phyloP scores from a whole-genome alignment of 169 alveolate genomes.

The Plasmodium billcollinsi region DNA sequence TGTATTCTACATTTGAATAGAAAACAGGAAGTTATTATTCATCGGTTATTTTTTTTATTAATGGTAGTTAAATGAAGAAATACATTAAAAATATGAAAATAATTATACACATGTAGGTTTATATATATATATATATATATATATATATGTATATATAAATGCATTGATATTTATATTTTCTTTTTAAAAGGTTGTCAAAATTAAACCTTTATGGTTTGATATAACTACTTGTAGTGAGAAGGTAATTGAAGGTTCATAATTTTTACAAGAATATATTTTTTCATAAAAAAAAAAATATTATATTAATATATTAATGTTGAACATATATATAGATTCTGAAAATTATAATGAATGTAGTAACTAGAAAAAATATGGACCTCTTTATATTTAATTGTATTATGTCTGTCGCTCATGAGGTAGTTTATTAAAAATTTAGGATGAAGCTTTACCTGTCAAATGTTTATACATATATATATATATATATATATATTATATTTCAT shows the following conservation, averaged over 20 bases:
- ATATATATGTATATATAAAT: conserved; percentile 4
- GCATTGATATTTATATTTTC: background rate
- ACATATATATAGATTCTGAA: conserved; percentile 48
- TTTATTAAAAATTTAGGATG: background rate
- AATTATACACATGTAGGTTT: background rate
- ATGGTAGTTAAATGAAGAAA: conserved; percentile 15
- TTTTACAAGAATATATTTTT: too few relatives aligned
- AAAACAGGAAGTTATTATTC: conserved; percentile 45
- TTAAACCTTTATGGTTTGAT: conserved; percentile 75
- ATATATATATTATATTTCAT: background rate
- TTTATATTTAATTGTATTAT: conserved; percentile 56
- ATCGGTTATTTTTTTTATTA: conserved; percentile 47
- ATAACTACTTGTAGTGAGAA: conserved; percentile 39
- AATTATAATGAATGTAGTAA: conserved; percentile 53
- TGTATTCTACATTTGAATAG: conserved; percentile 32
- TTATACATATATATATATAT: background rate
- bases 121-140: background rate
- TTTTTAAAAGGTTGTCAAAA: conserved; percentile 51
- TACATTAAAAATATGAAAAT: background rate
- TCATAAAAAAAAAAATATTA: background rate
- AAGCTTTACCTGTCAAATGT: background rate
- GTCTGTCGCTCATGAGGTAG: conserved; percentile 67
- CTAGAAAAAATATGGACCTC: conserved; percentile 67
- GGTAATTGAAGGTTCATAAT: conserved; percentile 4
- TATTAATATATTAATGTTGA: background rate